phyloP scores from a whole-genome alignment of 2,329 filamentous ascomycete species.

The Tricladium varicosporioides region DNA sequence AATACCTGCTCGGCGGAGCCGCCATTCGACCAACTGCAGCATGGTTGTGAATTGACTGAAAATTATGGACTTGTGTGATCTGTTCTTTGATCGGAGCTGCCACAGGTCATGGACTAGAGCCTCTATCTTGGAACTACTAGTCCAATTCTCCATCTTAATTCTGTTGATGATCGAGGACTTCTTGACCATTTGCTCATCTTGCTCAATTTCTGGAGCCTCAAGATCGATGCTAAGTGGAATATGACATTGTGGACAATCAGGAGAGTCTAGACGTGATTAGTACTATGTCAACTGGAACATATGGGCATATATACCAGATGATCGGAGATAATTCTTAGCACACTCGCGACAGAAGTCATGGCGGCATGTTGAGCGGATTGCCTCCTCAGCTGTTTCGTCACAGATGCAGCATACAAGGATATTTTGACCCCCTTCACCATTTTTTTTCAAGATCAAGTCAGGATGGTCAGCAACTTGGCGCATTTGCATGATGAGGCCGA shows the following conservation, averaged over 20 bases:
- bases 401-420: slow-evolving; percentile 91
- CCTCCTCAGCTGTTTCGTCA: slow-evolving; percentile 93
- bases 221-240: slow-evolving; percentile 87
- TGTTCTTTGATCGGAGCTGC: slow-evolving; percentile 85
- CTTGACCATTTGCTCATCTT: slow-evolving; percentile 82
- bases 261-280: slow-evolving; percentile 41
- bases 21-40: slow-evolving; percentile 96
- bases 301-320: slow-evolving; percentile 60
- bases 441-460: slow-evolving; percentile 88
- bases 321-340: slow-evolving; percentile 75
- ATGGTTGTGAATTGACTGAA: slow-evolving; percentile 98
- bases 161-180: slow-evolving; percentile 98
- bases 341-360: slow-evolving; percentile 89
- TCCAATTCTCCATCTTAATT: slow-evolving; percentile 99
- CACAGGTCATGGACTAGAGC: slow-evolving; percentile 92
- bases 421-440: slow-evolving; percentile 82
- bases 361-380: slow-evolving; percentile 85
- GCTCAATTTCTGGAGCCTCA: slow-evolving; percentile 92
- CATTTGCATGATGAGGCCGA: slow-evolving; percentile 99
- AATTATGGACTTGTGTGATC: slow-evolving; percentile 94
- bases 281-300: neutral
- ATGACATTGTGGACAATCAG: slow-evolving; percentile 88
- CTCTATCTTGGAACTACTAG: slow-evolving; percentile 96
- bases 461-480: slow-evolving; percentile 96
- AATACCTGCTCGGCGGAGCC: slow-evolving; percentile 91